Percentiles rank a stretch among this genome's conserved stretches.
These are phyloP conservation scores for Corymbia calophylla DNA, from an alignment of 441 rosid genomes.

Conservation along the genomic window DNA sequence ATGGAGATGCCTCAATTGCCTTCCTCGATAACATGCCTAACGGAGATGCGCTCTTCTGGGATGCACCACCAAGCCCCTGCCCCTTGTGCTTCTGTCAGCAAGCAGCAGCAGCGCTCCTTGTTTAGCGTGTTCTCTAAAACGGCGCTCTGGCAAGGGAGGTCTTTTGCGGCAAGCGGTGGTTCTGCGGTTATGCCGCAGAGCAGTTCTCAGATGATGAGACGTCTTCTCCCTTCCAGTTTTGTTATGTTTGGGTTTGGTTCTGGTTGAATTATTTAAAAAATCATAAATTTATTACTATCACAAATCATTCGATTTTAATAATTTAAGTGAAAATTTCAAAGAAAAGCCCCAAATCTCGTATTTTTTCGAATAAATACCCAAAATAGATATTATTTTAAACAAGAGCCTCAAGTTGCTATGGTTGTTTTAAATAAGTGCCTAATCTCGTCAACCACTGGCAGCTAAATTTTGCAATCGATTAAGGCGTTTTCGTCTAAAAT, in stretches of 20 bases:
- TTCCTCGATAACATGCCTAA: background rate
- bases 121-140: background rate
- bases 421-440: too few species aligned
- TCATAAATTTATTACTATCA: background rate
- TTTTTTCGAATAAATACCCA: too few species aligned
- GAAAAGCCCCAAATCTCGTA: too few species aligned
- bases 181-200: slow-evolving; percentile 54
- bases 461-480: too few species aligned
- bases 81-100: background rate
- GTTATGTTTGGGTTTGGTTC: background rate
- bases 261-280: background rate
- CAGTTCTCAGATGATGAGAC: slow-evolving; percentile 98
- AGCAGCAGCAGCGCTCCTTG: background rate
- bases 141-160: background rate
- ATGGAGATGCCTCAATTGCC: background rate
- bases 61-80: background rate
- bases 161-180: slow-evolving; percentile 17
- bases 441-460: too few species aligned
- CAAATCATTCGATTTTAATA: too few species aligned
- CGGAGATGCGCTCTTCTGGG: background rate
- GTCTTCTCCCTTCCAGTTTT: slow-evolving; percentile 13
- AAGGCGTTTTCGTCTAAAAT: too few species aligned
- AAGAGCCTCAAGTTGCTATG: too few species aligned
- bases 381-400: too few species aligned
- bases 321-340: too few species aligned